A percentile compares a stretch with the other conserved stretches of the same genome.
Evolutionary conservation across 768 basidiomycete genomes (phyloP).

Genomic region (Amanita rubescens): DNA sequence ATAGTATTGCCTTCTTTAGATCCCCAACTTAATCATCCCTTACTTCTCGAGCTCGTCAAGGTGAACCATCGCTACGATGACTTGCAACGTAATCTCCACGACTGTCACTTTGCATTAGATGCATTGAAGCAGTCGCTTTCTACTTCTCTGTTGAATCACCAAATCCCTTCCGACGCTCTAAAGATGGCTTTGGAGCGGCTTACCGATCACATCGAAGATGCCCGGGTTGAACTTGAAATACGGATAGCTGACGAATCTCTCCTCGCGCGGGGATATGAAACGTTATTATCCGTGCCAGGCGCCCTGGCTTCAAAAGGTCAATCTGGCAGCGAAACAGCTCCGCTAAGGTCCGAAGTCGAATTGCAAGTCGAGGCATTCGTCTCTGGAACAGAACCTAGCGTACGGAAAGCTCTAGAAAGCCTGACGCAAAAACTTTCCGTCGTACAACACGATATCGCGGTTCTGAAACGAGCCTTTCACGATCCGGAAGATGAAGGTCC

Average conservation of each 20-base stretch:
- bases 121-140: constrained; percentile 34
- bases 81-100: constrained; percentile 56
- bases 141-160: constrained; percentile 11
- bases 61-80: constrained; percentile 50
- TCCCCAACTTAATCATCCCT: constrained; percentile 19
- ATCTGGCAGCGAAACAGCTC: constrained; percentile 12
- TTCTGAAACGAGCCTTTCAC: constrained; percentile 53
- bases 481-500: constrained; percentile 26
- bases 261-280: constrained; percentile 57
- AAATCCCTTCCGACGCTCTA: constrained; percentile 31
- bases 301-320: constrained; percentile 22
- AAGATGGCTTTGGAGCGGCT: constrained; percentile 51
- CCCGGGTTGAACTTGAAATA: constrained; percentile 79
- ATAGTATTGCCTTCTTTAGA: not conserved
- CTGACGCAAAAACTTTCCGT: constrained; percentile 62
- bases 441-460: constrained; percentile 69
- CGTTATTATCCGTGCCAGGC: constrained; percentile 53
- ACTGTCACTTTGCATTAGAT: constrained; percentile 62
- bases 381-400: constrained; percentile 40
- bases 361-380: constrained; percentile 49
- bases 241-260: constrained; percentile 66
- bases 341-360: constrained; percentile 32
- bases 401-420: constrained; percentile 36
- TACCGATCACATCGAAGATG: constrained; percentile 71
- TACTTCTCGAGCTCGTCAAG: constrained; percentile 38